Conservation (phyloP, 2,329 filamentous ascomycete genomes). For the Sporothrix protearum region DNA sequence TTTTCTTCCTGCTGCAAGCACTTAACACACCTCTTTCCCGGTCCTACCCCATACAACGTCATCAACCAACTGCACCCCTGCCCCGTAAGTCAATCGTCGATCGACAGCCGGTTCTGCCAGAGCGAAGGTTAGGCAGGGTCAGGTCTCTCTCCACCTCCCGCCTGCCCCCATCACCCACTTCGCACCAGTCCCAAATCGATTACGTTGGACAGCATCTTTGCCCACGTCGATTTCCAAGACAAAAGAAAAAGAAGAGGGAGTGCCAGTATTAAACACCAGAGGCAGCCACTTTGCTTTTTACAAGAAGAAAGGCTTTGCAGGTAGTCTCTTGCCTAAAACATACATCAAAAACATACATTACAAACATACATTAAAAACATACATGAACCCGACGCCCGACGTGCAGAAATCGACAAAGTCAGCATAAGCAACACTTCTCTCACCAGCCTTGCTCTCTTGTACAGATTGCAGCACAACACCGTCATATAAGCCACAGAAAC, state of each 20-base stretch:
- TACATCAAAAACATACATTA: not conserved
- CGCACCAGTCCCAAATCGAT: not conserved
- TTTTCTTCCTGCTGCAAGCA: not conserved
- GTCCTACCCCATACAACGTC: not conserved
- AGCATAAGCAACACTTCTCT: not conserved
- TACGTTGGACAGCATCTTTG: not conserved
- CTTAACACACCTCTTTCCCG: not conserved
- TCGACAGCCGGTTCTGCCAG: not conserved
- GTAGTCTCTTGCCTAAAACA: not conserved
- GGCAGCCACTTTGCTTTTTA: not conserved
- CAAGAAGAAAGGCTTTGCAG: not conserved
- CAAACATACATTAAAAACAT: not conserved
- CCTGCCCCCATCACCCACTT: not conserved
- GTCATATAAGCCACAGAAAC: too few species aligned
- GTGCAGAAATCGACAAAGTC: not conserved
- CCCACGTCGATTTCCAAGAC: not conserved
- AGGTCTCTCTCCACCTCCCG: not conserved
- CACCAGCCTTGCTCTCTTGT: not conserved
- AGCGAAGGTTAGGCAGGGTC: not conserved
- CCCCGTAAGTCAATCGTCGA: not conserved
- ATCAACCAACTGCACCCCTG: not conserved
- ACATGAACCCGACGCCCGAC: not conserved
- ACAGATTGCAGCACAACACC: not conserved
- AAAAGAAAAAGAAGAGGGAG: not conserved
- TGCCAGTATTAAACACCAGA: constrained; percentile 1